Evolutionary conservation across 73 alveolate species (phyloP), one percentile per base, ranked within the genome.

Genomic region (Urostyla sp.): DNA sequence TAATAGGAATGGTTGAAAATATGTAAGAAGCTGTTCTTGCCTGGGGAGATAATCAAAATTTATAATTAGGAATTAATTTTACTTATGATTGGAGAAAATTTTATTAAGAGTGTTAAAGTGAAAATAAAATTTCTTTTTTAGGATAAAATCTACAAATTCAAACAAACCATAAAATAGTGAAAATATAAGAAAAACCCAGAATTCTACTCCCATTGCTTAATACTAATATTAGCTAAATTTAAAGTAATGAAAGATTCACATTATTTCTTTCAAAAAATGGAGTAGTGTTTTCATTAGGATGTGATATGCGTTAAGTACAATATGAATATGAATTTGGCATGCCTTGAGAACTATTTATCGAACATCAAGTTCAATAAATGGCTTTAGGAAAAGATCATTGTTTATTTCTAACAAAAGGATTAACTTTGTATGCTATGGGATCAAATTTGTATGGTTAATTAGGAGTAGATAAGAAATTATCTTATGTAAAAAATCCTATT

Each of bases 1-100:
- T 69, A 28, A 2, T 69, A 4, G 49, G 49, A 16, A 28, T 69
- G 6, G 44, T 69, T 49, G 83, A 69, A 30, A 27, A 53, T 13
- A 27, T 69, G 18, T 21, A 69, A 31, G 15, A 24, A 49, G 40
- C 69, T 27, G 18, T 69, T 10, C 32, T 69, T 16, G 32, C 30
- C 16, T 69, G 83, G 83, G 83, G 83, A 16, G 44, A 67, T 7
- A 69, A 69, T 69, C 72, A 69, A 27, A 5, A 7, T 1, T 69
- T 10, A 28, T 28, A 69, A 48, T 10, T 69, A 4, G 83, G 83
- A 24, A 31, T 69, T n/a, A 8, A 20, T n/a, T 4, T 69, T 2
- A 69, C 44, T 32, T 46, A 34, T 18, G 69, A 69, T 7, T 54
- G 44, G 2, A 43, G 24, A 2, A 69, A 69, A 34, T 69, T 48